A percentile compares a stretch with the other conserved stretches of the same genome.
Conservation (phyloP, 2,329 filamentous ascomycete species). For the Botrytis pseudocinerea region DNA sequence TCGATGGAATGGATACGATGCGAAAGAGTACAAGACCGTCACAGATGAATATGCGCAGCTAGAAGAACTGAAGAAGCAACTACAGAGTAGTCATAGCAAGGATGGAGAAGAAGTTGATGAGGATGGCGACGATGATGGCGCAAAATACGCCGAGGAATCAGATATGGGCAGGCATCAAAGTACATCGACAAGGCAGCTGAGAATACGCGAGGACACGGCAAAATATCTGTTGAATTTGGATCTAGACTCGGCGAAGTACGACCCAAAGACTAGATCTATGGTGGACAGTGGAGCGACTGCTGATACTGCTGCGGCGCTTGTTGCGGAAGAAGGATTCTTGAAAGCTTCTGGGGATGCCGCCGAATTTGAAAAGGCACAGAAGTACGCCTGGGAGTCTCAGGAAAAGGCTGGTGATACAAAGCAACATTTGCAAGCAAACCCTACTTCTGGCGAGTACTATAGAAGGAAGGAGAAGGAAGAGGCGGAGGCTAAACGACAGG, state of each 20-base stretch:
- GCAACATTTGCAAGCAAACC: conserved; percentile 92
- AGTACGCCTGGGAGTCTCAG: conserved; percentile 93
- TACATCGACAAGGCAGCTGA: conserved; percentile 85
- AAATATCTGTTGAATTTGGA: conserved; percentile 96
- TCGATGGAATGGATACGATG: conserved; percentile 97
- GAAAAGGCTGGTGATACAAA: conserved; percentile 77
- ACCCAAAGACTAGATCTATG: conserved; percentile 92
- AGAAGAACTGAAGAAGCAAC: conserved; percentile 67
- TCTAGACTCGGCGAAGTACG: conserved; percentile 94
- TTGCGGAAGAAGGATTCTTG: conserved; percentile 92
- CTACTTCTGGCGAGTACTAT: conserved; percentile 83
- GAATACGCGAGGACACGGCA: conserved; percentile 93
- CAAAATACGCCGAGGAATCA: conserved; percentile 88
- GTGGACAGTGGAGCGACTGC: conserved; percentile 79
- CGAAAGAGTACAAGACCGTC: conserved; percentile 81
- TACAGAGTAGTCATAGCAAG: conserved; percentile 47
- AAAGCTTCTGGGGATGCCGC: conserved; percentile 85
- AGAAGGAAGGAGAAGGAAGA: conserved; percentile 80
- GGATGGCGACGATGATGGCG: conserved; percentile 55
- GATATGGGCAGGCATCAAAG: conserved; percentile 95
- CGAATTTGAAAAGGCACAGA: conserved; percentile 86
- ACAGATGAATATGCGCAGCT: conserved; percentile 86
- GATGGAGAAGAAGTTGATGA: conserved; percentile 54
- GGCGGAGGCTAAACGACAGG: conserved; percentile 65
- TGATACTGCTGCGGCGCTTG: conserved; percentile 77